Conservation (phyloP, 768 basidiomycete genomes). For the Pholiota molesta region DNA sequence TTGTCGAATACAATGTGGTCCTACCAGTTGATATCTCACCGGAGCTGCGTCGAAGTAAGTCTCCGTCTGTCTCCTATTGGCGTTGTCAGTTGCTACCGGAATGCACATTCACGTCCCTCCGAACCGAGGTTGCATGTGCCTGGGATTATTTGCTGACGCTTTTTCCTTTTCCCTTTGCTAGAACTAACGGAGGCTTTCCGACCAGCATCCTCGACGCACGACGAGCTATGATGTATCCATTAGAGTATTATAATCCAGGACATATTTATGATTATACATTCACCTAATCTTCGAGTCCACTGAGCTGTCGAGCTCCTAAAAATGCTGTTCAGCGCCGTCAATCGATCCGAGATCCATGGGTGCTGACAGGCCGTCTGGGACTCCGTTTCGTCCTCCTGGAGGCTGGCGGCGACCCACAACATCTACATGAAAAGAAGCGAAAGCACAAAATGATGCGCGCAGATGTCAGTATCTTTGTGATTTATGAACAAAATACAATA, state of each 20-base stretch:
- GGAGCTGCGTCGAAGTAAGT: conserved; percentile 77
- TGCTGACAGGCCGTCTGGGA: not conserved
- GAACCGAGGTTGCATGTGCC: not conserved
- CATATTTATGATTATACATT: conserved; percentile 24
- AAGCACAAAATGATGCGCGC: conserved; percentile 8
- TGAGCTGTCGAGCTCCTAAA: not conserved
- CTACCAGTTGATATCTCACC: conserved; percentile 74
- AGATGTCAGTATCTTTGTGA: conserved; percentile 2
- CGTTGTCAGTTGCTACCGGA: conserved; percentile 5
- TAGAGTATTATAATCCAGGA: conserved; percentile 22
- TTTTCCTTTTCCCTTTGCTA: conserved; percentile 26
- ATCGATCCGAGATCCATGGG: not conserved
- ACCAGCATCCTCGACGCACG: conserved; percentile 37
- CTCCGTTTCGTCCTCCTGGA: not conserved
- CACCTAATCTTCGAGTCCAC: not conserved
- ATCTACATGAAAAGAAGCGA: not conserved
- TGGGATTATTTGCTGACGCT: conserved; percentile 6
- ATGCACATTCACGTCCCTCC: not conserved
- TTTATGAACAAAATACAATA: not conserved
- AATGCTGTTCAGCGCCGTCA: not conserved
- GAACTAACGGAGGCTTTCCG: conserved; percentile 61
- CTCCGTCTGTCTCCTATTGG: not conserved
- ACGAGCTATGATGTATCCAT: conserved; percentile 43
- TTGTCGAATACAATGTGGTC: conserved; percentile 92
- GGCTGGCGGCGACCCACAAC: not conserved